Percentiles rank a stretch among this genome's conserved stretches.
These are phyloP conservation scores for Hyphopichia burtonii DNA, from an alignment of 1,139 yeast genomes.

Conservation along the genomic window DNA sequence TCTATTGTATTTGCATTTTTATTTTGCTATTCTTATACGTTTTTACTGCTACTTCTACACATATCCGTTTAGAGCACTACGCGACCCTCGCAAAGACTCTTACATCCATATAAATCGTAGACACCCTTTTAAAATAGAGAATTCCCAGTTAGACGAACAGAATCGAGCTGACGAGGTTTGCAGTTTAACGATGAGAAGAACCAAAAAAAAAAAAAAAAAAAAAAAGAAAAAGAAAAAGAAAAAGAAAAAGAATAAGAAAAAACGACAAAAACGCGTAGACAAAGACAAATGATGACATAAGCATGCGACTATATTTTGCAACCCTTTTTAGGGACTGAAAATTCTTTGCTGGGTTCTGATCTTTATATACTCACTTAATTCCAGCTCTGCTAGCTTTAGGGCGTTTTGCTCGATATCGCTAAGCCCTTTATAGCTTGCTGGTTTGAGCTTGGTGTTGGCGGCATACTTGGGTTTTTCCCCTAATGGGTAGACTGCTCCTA, in stretches of 20 bases:
- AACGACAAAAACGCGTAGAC: neutral
- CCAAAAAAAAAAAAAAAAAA: too few species aligned
- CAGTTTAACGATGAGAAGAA: neutral
- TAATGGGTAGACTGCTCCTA: neutral
- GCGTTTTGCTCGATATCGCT: slow-evolving; percentile 6
- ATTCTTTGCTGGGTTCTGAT: slow-evolving; percentile 17
- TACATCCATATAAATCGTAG: too few species aligned
- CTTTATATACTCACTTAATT: slow-evolving; percentile 18
- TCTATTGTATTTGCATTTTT: neutral
- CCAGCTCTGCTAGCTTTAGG: slow-evolving; percentile 9
- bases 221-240: too few species aligned
- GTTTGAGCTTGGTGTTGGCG: neutral
- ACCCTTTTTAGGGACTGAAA: too few species aligned
- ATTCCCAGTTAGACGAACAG: too few species aligned
- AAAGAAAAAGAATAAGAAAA: too few species aligned
- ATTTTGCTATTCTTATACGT: neutral
- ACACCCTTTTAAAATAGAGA: too few species aligned
- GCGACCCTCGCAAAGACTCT: too few species aligned
- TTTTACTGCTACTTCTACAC: too few species aligned
- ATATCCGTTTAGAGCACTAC: too few species aligned
- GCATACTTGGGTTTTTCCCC: neutral
- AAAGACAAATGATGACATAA: neutral
- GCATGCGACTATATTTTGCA: neutral
- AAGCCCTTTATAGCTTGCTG: slow-evolving; percentile 1
- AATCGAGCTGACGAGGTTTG: too few species aligned